Conservation (phyloP, 257 asterid species). For the Jaltomata sinuosa region DNA sequence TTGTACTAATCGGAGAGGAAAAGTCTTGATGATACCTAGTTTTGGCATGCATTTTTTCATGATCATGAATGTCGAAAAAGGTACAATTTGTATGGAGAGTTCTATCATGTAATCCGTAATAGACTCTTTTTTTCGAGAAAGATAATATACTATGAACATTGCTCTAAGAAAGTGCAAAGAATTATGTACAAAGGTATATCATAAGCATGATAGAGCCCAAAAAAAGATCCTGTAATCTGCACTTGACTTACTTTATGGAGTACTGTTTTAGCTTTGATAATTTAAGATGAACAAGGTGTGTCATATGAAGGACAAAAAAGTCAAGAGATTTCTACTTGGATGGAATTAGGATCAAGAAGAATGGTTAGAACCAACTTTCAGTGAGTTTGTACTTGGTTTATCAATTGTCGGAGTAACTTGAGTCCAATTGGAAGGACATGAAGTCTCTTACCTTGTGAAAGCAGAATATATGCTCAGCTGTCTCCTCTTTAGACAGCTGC, state of each 20-base stretch:
- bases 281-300: background rate
- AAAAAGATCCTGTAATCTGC: background rate
- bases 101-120: background rate
- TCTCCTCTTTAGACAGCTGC: background rate
- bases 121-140: background rate
- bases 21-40: background rate
- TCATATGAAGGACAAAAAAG: background rate
- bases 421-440: background rate
- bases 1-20: background rate
- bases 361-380: background rate
- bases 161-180: background rate
- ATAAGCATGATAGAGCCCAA: background rate
- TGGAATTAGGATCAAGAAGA: background rate
- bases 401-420: background rate
- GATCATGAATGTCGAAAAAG: background rate
- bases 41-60: background rate
- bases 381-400: background rate
- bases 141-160: background rate
- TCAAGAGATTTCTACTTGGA: background rate
- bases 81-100: background rate
- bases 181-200: background rate
- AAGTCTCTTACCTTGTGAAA: background rate
- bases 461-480: background rate
- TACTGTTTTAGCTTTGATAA: background rate
- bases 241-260: background rate